These are phyloP conservation scores for Myriosclerotinia duriaeana DNA, from an alignment of 2,329 filamentous ascomycete species.

Conservation along the genomic window DNA sequence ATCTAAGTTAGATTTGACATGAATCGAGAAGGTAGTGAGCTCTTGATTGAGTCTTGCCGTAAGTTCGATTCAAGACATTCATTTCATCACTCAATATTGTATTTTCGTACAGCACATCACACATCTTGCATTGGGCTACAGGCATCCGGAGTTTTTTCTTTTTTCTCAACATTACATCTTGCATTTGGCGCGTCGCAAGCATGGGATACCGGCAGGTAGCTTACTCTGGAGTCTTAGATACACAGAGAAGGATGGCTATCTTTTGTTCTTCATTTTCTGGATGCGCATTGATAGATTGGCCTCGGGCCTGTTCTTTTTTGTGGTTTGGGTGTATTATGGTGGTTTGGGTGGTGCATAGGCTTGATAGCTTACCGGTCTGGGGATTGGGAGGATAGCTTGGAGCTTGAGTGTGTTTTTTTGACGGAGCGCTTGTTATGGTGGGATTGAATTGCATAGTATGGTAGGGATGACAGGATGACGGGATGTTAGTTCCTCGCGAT, in stretches of 20 bases:
- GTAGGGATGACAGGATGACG: background rate
- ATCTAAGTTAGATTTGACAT: conserved; percentile 30
- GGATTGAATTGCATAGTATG: background rate
- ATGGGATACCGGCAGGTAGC: conserved; percentile 19
- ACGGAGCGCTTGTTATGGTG: background rate
- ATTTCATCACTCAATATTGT: conserved; percentile 1
- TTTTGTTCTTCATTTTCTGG: conserved; percentile 16
- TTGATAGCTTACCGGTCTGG: conserved; percentile 22
- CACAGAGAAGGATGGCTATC: conserved; percentile 25
- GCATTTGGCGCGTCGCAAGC: conserved; percentile 12
- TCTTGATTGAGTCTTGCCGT: background rate
- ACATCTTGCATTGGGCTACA: background rate
- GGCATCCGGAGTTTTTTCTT: background rate
- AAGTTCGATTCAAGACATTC: background rate
- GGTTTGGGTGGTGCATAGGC: conserved; percentile 11
- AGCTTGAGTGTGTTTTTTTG: conserved; percentile 7
- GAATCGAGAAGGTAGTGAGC: background rate
- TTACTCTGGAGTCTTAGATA: conserved; percentile 19
- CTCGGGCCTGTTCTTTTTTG: background rate
- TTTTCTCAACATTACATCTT: background rate
- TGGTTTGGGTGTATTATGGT: conserved; percentile 18
- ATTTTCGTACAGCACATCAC: conserved; percentile 2
- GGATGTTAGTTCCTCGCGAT: background rate
- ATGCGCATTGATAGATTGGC: conserved; percentile 9
- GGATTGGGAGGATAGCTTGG: conserved; percentile 24